These are phyloP conservation scores for Polychaeton citri DNA, from an alignment of 2,329 filamentous ascomycete genomes.

Conservation along the genomic window DNA sequence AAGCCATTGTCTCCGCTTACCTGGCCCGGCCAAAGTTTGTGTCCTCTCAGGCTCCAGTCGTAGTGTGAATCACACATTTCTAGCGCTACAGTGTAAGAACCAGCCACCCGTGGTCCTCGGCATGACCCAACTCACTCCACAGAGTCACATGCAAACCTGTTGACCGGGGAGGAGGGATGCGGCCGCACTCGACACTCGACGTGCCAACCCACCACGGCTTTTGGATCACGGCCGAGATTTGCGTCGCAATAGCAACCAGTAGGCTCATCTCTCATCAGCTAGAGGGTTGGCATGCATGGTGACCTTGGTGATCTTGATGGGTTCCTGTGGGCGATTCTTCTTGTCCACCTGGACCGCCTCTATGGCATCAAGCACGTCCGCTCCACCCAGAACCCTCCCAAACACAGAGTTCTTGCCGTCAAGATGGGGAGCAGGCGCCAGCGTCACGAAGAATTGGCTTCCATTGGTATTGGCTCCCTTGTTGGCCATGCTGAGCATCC, in stretches of 20 bases:
- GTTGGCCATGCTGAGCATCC: constrained; percentile 92
- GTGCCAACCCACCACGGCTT: too few relatives aligned
- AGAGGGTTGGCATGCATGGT: constrained; percentile 71
- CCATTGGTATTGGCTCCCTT: constrained; percentile 87
- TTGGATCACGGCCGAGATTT: too few relatives aligned
- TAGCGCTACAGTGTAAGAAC: too few relatives aligned
- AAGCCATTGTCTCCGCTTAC: too few relatives aligned
- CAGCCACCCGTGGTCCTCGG: too few relatives aligned
- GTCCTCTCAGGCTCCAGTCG: too few relatives aligned
- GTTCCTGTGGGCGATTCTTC: constrained; percentile 60
- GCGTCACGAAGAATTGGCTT: constrained; percentile 72
- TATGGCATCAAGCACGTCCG: constrained; percentile 54
- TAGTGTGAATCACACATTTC: too few relatives aligned
- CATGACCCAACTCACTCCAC: too few relatives aligned
- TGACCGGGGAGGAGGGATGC: too few relatives aligned
- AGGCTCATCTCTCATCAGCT: constrained; percentile 32
- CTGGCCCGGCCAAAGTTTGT: too few relatives aligned
- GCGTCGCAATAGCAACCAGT: not conserved
- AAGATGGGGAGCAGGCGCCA: constrained; percentile 64
- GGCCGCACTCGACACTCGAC: too few relatives aligned
- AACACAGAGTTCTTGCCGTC: constrained; percentile 80
- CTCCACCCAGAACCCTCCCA: constrained; percentile 50
- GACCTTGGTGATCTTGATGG: constrained; percentile 52
- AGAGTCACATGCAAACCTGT: too few relatives aligned
- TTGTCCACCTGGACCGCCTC: constrained; percentile 62